Conservation (phyloP, 2,329 filamentous ascomycete genomes). For the Pseudogymnoascus sp. region DNA sequence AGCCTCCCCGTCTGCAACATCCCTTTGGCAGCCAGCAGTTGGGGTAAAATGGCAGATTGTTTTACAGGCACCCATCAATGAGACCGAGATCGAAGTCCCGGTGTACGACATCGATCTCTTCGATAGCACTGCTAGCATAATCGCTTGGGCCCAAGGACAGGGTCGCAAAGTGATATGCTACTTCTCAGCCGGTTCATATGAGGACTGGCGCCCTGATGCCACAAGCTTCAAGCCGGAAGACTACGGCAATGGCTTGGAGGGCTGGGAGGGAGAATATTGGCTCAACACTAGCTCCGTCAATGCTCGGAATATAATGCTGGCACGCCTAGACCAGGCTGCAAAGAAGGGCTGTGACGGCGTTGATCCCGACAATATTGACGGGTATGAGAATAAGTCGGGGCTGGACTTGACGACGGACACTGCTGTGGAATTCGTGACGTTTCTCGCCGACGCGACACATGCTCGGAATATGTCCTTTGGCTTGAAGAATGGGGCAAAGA, state of each 20-base stretch:
- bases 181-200: constrained; percentile 63
- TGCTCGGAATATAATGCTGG: constrained; percentile 58
- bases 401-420: constrained; percentile 50
- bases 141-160: constrained; percentile 38
- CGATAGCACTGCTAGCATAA: constrained; percentile 43
- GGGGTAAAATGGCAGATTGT: constrained; percentile 56
- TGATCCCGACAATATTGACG: constrained; percentile 66
- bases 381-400: constrained; percentile 58
- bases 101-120: constrained; percentile 47
- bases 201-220: constrained; percentile 53
- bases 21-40: constrained; percentile 46
- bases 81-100: constrained; percentile 11
- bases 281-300: constrained; percentile 49
- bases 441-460: constrained; percentile 49
- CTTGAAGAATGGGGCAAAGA: constrained; percentile 55
- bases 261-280: constrained; percentile 64
- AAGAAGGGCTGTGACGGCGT: constrained; percentile 61
- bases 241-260: constrained; percentile 50
- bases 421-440: constrained; percentile 52
- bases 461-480: constrained; percentile 52
- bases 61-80: constrained; percentile 37
- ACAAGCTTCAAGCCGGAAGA: constrained; percentile 47
- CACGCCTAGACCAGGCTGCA: constrained; percentile 50
- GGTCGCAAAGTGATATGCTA: constrained; percentile 63
- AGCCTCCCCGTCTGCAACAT: constrained; percentile 13